Base-by-base conservation (phyloP, 2,329 filamentous ascomycete species). In the Macroventuria anomochaeta region DNA sequence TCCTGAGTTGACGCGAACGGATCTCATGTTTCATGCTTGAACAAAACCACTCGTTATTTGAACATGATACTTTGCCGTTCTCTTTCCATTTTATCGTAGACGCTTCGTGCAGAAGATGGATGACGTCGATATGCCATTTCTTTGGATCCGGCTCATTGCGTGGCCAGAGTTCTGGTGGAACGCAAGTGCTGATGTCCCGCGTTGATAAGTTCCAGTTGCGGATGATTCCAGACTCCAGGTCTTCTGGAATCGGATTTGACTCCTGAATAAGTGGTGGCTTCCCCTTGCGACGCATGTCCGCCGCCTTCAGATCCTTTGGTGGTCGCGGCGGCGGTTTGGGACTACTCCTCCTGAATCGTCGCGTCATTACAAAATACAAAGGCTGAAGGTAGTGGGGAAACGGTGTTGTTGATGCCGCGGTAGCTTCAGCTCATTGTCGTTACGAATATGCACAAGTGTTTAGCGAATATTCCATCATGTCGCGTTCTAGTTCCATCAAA, bases 51-150 rank as follows among this genome's bases (percentile, higher is more conserved):
- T 40, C 23, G 18, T 55, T 55, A 3, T 26, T 43, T 3, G 41
- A 21, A 13, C 36, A 23, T 8, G n/a, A 5, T 5, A 26, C 11
- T n/a, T 11, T 7, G 13, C 20, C 29, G 6, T 17, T 42, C 20
- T 29, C 26, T 23, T 37, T 13, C n/a, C 37, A 6, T n/a, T 17
- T 12, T 23, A 44, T 44, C n/a, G 29, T 23, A 5, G 52, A 55
- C 21, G 46, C 52, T 15, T 55, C 23, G 7, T 46, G 41, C 1
- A 55, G 29, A 3, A 55, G 52, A 10, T 31, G 34, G 6, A 55
- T 3, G 8, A 55, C 38, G 3, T 55, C 46, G 29, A 37, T 17
- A 17, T 25, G 34, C 52, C 52, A 55, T 33, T 42, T 31, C 15
- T 29, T 21, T 2, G 46, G 18, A 12, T 55, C 46, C 1, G 40